Percentiles rank a stretch among this genome's conserved stretches.
These are phyloP conservation scores for Lodderomyces beijingensis DNA, from an alignment of 1,139 yeast species.

Conservation along the genomic window DNA sequence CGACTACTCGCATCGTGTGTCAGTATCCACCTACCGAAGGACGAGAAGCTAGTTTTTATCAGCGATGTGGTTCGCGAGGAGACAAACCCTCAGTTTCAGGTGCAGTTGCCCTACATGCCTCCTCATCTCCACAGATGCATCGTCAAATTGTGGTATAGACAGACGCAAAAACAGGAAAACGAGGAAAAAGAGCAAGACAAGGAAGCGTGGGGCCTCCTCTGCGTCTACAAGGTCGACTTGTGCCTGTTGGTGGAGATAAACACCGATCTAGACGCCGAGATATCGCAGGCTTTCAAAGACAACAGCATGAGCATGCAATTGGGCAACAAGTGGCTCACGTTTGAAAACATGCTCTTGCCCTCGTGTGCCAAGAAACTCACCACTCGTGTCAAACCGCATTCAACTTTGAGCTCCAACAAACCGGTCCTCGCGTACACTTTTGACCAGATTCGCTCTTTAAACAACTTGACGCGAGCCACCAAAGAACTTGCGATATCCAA, in stretches of 20 bases:
- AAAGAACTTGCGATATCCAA: constrained; percentile 26
- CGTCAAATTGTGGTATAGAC: constrained; percentile 24
- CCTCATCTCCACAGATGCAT: constrained; percentile 14
- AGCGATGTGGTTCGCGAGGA: constrained; percentile 28
- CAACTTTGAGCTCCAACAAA: background rate
- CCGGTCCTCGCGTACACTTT: constrained; percentile 26
- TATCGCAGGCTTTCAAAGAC: constrained; percentile 16
- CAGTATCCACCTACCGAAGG: constrained; percentile 20
- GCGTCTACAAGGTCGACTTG: constrained; percentile 19
- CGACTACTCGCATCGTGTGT: constrained; percentile 26
- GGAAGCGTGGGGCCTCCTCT: constrained; percentile 20
- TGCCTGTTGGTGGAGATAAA: constrained; percentile 12
- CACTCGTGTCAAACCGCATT: background rate
- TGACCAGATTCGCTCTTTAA: constrained; percentile 33
- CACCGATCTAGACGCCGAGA: constrained; percentile 8
- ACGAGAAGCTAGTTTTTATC: constrained; percentile 25
- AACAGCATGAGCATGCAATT: constrained; percentile 26
- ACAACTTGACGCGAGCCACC: constrained; percentile 26
- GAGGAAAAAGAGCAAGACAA: constrained; percentile 3
- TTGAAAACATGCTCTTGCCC: constrained; percentile 11
- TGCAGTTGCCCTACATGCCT: constrained; percentile 23
- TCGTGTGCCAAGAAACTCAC: background rate
- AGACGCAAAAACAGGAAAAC: too few species aligned
- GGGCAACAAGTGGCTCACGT: constrained; percentile 21
- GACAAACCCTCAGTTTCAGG: constrained; percentile 28